Evolutionary conservation across 805 yeast genomes (phyloP), one percentile per base, ranked within the genome.

Genomic region (Candida boleticola): DNA sequence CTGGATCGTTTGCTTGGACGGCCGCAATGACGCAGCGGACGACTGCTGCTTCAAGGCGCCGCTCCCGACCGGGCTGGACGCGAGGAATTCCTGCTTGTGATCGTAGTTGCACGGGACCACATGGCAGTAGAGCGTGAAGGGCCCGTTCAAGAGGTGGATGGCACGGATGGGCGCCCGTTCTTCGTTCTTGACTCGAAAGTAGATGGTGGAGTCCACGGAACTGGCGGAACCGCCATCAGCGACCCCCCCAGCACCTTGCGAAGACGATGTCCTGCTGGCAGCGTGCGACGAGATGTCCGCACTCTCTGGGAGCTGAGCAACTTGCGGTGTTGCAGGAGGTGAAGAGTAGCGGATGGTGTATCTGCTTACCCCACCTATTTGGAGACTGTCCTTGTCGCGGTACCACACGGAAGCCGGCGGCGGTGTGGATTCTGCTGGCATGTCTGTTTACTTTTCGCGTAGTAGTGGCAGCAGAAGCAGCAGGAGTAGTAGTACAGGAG

Each of bases 101-200:
- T 61, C 42, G 45, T 63, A 71, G 39, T 61, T 57, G 46, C 51
- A 48, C 5, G 76, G 76, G 4, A 69, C 55, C 18, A 69, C 71
- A 51, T 70, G 74, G 49, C 74, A 66, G 49, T 71, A 71, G n/a
- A 71, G 42, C 17, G 63, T 63, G 43, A 69, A 68, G 3, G 76
- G 76, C 0, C 76, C 76, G 43, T 60, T 68, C 22, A 71, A 50
- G 27, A 71, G 42, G 42, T 70, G 74, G 37, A 71, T 58, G 7
- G 75, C 73, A 35, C 75, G 50, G 16, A 71, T 61, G 5, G 58
- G 45, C 4, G 69, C 49, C 25, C 51, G 57, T 44, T 71, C 76
- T 32, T 60, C 54, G 48, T 71, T 71, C 47, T 69, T 70, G 21
- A 71, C 49, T 18, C 74, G 58, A 39, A 67, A 54, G 48, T 53